Base-by-base conservation (phyloP, 441 rosid genomes). In the Populus hybrid region DNA sequence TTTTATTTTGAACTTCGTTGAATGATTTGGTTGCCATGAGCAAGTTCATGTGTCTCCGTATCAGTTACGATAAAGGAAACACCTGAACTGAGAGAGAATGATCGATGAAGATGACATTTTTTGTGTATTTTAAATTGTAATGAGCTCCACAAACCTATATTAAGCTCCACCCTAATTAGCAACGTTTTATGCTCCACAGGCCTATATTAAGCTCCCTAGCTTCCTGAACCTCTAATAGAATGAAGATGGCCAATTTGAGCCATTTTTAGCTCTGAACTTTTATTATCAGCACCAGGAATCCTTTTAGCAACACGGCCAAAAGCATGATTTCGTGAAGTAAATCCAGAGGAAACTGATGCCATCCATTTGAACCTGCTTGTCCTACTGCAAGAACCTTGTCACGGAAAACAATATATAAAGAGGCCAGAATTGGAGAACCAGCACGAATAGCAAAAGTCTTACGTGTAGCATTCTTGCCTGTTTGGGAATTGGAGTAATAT, bases 21-120 rank as follows among this genome's bases (percentile, higher is more conserved):
- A 84, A 79, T 70, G 85, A 81, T 75, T 80, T 71, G 77, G 81
- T 69, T 4, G 70, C 32, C 38, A 21, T 68, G 79, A 34, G 77
- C 77, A 65, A 78, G 80, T 69, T 86, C 93, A 74, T 89, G 91
- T 74, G 88, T 88, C 76, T 89, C 86, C n/a, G 85, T 89, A 79
- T 89, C 91, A 78, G 87, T 90, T 89, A 81, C 66, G 70, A 57
- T 78, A 57, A 79, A 78, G 63, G 77, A 57, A 77, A 76, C 64
- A 63, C 34, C 20, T 23, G 35, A 46, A 61, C 57, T 50, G 61
- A 74, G 12, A 32, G 65, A 42, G 32, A 81, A 73, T 28, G 76
- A 28, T 28, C 30, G 30, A 32, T 26, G 32, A 73, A 69, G 20
- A n/a, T 21, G 40, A 67, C 30, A 4, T 35, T 21, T 16, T 20